A percentile compares a stretch with the other conserved stretches of the same genome.
Evolutionary conservation across 129 eudicot genomes (phyloP).

Genomic region (Smallanthus sonchifolius): DNA sequence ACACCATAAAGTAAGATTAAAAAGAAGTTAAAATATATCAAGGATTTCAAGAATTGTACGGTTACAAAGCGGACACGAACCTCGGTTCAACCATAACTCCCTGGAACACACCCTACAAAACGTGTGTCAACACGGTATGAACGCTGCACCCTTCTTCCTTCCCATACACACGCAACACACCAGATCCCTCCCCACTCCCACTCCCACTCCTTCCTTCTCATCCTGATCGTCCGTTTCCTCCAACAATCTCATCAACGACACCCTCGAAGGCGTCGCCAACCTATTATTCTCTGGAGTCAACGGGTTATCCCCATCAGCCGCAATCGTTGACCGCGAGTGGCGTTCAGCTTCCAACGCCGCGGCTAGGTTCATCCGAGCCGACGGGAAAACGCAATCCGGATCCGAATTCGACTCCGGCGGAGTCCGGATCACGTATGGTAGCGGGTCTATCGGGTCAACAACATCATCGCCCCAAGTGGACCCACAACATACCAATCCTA

Average conservation of each 20-base stretch:
- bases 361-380: slow-evolving; percentile 70
- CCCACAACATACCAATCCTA: slow-evolving; percentile 74
- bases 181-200: slow-evolving; percentile 22
- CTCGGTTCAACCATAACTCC: slow-evolving; percentile 85
- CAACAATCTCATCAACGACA: slow-evolving; percentile 74
- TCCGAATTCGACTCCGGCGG: slow-evolving; percentile 23
- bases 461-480: slow-evolving; percentile 58
- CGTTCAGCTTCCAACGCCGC: slow-evolving; percentile 85
- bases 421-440: slow-evolving; percentile 8
- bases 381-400: slow-evolving; percentile 32
- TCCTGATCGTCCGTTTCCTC: slow-evolving; percentile 67
- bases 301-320: background rate
- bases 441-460: slow-evolving; percentile 3
- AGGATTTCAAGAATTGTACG: slow-evolving; percentile 68
- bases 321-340: slow-evolving; percentile 36
- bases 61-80: slow-evolving; percentile 89
- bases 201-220: slow-evolving; percentile 29
- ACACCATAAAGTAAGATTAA: too few species aligned
- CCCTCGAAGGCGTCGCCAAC: slow-evolving; percentile 49
- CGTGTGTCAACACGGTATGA: slow-evolving; percentile 93
- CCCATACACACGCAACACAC: slow-evolving; percentile 98
- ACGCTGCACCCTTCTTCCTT: slow-evolving; percentile 89
- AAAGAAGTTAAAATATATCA: slow-evolving; percentile 55
- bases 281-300: slow-evolving; percentile 3
- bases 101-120: slow-evolving; percentile 93